A percentile compares a stretch with the other conserved stretches of the same genome.
These are phyloP conservation scores for Peronospora destructor DNA, from an alignment of 352 stramenopile species.

Conservation along the genomic window DNA sequence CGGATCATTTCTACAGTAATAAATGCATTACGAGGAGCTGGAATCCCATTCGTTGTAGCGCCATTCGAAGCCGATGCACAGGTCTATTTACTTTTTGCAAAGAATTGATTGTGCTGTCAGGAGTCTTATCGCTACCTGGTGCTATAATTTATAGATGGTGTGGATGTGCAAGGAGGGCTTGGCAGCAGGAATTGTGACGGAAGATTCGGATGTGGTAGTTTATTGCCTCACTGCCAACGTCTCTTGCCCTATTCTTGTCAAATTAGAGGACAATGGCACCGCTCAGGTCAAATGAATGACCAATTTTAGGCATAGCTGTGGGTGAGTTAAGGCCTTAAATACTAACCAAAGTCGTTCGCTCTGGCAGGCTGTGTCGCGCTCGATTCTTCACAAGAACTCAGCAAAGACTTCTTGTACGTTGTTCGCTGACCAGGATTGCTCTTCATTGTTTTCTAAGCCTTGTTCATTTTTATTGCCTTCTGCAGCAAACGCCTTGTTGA, in stretches of 20 bases:
- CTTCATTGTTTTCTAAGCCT: neutral
- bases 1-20: conserved; percentile 55
- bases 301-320: neutral
- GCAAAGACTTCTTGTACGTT: conserved; percentile 28
- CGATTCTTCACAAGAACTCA: conserved; percentile 45
- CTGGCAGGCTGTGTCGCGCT: conserved; percentile 42
- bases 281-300: conserved; percentile 30
- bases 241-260: conserved; percentile 54
- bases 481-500: conserved; percentile 47
- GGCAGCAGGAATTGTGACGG: conserved; percentile 63
- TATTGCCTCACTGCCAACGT: conserved; percentile 59
- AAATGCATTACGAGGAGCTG: conserved; percentile 35
- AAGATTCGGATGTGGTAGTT: conserved; percentile 76
- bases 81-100: conserved; percentile 8
- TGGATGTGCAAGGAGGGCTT: conserved; percentile 65
- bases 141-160: conserved; percentile 38
- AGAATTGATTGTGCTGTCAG: neutral
- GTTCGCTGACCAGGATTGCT: neutral
- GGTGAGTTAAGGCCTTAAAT: neutral
- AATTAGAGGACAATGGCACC: conserved; percentile 56
- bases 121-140: neutral
- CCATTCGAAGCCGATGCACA: conserved; percentile 72
- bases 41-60: conserved; percentile 56
- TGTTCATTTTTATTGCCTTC: neutral
- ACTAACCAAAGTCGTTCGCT: neutral